phyloP scores from a whole-genome alignment of 129 eudicot species.

The Tagetes patula region DNA sequence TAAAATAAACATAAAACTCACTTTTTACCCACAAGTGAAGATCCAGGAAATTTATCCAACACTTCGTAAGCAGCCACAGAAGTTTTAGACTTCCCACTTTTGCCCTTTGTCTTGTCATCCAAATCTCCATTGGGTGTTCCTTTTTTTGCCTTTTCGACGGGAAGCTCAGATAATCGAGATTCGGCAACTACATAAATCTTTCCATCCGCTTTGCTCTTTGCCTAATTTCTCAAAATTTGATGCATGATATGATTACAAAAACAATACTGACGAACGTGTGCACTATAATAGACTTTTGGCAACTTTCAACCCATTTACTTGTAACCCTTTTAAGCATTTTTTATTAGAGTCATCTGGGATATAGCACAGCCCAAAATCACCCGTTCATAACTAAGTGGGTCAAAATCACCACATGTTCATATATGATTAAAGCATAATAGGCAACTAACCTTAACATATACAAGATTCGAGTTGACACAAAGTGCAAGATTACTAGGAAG shows the following conservation, averaged over 20 bases:
- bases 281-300: background rate
- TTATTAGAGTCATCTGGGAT: background rate
- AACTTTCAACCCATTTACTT: background rate
- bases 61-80: conserved; percentile 47
- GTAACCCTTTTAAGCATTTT: background rate
- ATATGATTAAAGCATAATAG: background rate
- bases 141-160: conserved; percentile 40
- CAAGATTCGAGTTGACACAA: conserved; percentile 40
- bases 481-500: conserved; percentile 70
- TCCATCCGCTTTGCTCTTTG: conserved; percentile 56
- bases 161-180: conserved; percentile 19
- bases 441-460: conserved; percentile 59
- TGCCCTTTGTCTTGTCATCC: conserved; percentile 34
- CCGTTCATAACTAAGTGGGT: background rate
- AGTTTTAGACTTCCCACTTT: conserved; percentile 39
- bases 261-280: background rate
- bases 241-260: background rate
- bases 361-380: too few relatives aligned
- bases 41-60: conserved; percentile 59
- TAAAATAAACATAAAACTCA: conserved; percentile 27
- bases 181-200: conserved; percentile 33
- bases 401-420: background rate
- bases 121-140: conserved; percentile 53
- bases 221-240: conserved; percentile 25
- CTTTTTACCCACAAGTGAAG: conserved; percentile 77